A percentile compares a stretch with the other conserved stretches of the same genome.
phyloP scores from a whole-genome alignment of 2,329 filamentous ascomycete genomes.

The Aspergillus texensis region DNA sequence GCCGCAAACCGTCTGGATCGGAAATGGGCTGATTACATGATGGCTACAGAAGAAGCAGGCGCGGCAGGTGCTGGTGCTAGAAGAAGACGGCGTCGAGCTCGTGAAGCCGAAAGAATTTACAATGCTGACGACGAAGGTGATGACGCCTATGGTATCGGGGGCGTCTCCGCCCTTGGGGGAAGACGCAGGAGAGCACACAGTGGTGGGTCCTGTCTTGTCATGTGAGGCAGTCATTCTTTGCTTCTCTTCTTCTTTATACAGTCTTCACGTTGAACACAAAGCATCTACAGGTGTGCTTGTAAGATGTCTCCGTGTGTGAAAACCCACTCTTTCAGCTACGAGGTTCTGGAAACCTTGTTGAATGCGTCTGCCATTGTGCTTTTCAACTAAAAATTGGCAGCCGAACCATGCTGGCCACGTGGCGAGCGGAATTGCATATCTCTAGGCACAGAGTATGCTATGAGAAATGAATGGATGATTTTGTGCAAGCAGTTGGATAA shows the following conservation, averaged over 20 bases:
- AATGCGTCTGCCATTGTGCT: neutral
- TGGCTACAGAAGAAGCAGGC: constrained; percentile 82
- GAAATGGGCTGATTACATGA: constrained; percentile 95
- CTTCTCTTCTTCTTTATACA: neutral
- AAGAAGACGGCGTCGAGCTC: constrained; percentile 72
- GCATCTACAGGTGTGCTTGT: neutral
- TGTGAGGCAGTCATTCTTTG: constrained; percentile 52
- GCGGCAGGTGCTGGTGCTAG: constrained; percentile 62
- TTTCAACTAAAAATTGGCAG: neutral
- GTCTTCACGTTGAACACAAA: neutral
- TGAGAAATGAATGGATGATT: constrained; percentile 17
- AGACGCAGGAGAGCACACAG: constrained; percentile 66
- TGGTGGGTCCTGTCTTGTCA: constrained; percentile 61
- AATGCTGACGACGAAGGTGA: constrained; percentile 77
- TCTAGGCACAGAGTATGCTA: constrained; percentile 8
- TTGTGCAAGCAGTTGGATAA: neutral
- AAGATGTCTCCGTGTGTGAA: neutral
- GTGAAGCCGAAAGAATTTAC: constrained; percentile 79
- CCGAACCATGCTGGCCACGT: constrained; percentile 18
- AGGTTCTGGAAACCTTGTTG: constrained; percentile 19
- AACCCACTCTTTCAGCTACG: neutral
- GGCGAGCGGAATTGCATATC: constrained; percentile 11
- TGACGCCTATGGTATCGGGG: constrained; percentile 38
- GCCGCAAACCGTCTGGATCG: constrained; percentile 78
- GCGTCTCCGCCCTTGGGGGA: constrained; percentile 44